Evolutionary conservation across 2,329 filamentous ascomycete species (phyloP).

Genomic region (Cryphonectria japonica): DNA sequence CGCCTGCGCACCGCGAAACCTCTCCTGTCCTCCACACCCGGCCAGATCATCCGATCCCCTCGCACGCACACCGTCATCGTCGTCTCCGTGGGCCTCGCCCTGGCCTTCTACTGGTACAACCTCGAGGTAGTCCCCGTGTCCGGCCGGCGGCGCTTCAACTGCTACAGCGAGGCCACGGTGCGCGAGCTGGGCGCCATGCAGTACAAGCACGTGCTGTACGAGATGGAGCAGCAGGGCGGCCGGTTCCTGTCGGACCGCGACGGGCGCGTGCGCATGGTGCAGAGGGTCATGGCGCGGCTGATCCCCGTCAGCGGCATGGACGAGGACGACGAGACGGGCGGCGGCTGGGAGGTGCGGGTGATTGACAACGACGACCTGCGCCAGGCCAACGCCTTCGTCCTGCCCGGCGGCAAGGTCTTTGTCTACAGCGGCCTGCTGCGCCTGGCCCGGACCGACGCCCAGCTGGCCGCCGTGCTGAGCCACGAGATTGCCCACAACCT

Average conservation of each 20-base stretch:
- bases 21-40: constrained; percentile 44
- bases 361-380: constrained; percentile 61
- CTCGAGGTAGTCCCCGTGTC: constrained; percentile 75
- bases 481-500: constrained; percentile 82
- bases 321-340: constrained; percentile 37
- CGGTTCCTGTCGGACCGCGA: constrained; percentile 64
- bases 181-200: constrained; percentile 55
- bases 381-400: constrained; percentile 74
- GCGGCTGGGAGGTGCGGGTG: constrained; percentile 73
- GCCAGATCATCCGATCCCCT: constrained; percentile 39
- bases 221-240: constrained; percentile 55
- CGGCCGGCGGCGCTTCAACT: constrained; percentile 74
- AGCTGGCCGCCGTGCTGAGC: constrained; percentile 74
- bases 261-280: constrained; percentile 58
- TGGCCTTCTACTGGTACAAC: constrained; percentile 68
- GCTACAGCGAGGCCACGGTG: constrained; percentile 60
- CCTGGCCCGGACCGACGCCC: constrained; percentile 69
- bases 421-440: constrained; percentile 74
- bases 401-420: constrained; percentile 80
- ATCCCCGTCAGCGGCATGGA: constrained; percentile 68
- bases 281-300: constrained; percentile 66
- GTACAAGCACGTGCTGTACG: constrained; percentile 60
- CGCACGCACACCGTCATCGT: constrained; percentile 47
- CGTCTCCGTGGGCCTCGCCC: constrained; percentile 47
- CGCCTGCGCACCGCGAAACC: constrained; percentile 41